Base-by-base conservation (phyloP, 192 early-diverging fungal genomes). In the Coemansia sp. region DNA sequence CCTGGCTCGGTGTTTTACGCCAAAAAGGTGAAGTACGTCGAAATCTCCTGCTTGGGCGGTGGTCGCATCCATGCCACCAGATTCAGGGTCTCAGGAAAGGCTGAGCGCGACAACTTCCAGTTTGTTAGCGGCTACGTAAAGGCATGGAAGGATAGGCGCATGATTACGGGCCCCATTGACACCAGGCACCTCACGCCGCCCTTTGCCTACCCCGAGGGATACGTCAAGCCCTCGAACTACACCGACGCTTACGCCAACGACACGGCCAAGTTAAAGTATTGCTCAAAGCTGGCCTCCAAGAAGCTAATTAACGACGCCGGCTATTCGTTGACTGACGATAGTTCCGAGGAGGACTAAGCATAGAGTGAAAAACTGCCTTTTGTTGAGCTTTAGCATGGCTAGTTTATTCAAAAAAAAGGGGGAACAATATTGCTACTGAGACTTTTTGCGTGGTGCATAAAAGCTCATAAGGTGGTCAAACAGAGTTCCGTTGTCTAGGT, bases 1-100 rank as follows among this genome's bases (percentile, higher is more conserved):
- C 73, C 73, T 1, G 73, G 73, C 26, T 43, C 67, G 1, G 29
- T 61, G 22, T 55, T 62, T 15, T 36, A 35, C n/a, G 48, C 33
- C 3, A 63, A 57, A 34, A 65, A 65, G 63, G 48, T 62, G 12
- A 37, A 63, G 18, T 76, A 69, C 18, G 22, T 76, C 15, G 73
- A 76, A 56, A 39, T 76, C 9, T 7, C 54, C 2, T 76, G 73
- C 37, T 63, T 76, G 12, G 73, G 60, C 22, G 73, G 73, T 8
- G 48, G 56, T n/a, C 68, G 73, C 15, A 50, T 76, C 15, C 67
- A 66, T 33, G 73, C 40, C 0, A 65, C 50, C 8, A 41, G 67
- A 32, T 76, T 76, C 19, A 53, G 39, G 18, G 67, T 69, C 1
- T 62, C 62, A 7, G 63, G 63, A 35, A 76, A 76, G 59, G 53